Conservation (phyloP, 805 yeast species). For the Ogataea paradorogensis region DNA sequence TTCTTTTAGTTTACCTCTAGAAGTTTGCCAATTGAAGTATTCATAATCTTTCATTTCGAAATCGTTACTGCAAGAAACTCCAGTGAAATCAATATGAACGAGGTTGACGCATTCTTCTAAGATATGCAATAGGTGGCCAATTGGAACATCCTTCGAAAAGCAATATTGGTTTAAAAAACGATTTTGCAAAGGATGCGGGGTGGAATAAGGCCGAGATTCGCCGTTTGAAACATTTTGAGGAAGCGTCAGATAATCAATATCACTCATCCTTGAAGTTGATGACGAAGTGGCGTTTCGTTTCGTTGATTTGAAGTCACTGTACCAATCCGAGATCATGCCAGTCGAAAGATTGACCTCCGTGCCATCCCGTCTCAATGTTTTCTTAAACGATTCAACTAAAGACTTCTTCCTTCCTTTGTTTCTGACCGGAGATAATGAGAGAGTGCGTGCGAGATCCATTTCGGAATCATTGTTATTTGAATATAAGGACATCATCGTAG, state of each 20-base stretch:
- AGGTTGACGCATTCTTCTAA: conserved; percentile 66
- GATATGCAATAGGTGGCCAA: conserved; percentile 70
- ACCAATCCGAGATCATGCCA: conserved; percentile 11
- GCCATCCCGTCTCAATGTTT: conserved; percentile 14
- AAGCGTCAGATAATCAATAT: conserved; percentile 4
- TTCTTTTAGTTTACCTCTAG: conserved; percentile 17
- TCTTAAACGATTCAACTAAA: conserved; percentile 16
- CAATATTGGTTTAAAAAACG: conserved; percentile 62
- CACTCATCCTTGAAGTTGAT: not conserved
- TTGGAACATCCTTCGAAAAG: conserved; percentile 70
- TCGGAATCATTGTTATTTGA: conserved; percentile 17
- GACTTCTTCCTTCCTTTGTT: conserved; percentile 11
- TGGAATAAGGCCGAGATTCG: conserved; percentile 30
- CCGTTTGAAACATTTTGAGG: not conserved
- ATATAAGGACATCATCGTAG: conserved; percentile 12
- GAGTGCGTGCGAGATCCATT: conserved; percentile 14
- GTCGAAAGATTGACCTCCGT: not conserved
- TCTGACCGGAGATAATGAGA: conserved; percentile 21
- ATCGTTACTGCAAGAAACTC: conserved; percentile 63
- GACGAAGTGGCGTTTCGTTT: not conserved
- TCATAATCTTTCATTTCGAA: conserved; percentile 47
- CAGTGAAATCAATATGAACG: conserved; percentile 52
- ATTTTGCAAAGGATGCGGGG: conserved; percentile 59
- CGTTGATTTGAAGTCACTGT: conserved; percentile 4
- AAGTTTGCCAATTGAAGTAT: conserved; percentile 34